Percentiles rank a stretch among this genome's conserved stretches.
These are phyloP conservation scores for Nemania sp. DNA, from an alignment of 2,329 filamentous ascomycete genomes.

Conservation along the genomic window DNA sequence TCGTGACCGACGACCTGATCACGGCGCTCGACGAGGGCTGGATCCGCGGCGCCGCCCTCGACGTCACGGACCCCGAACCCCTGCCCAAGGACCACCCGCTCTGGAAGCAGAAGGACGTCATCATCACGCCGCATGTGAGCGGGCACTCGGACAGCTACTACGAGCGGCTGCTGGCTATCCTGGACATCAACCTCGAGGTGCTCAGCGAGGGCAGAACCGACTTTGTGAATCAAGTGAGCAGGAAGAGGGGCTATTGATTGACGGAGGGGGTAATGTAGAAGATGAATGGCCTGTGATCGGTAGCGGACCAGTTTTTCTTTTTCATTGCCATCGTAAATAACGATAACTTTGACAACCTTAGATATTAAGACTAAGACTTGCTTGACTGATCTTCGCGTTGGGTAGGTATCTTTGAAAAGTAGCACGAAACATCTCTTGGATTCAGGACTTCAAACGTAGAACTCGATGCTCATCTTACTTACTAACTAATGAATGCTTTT, in stretches of 20 bases:
- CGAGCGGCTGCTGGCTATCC: constrained; percentile 34
- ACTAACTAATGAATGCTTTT: too few species aligned
- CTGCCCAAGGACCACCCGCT: constrained; percentile 64
- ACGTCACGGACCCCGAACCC: constrained; percentile 73
- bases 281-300: not conserved
- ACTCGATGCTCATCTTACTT: too few species aligned
- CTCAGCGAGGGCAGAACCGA: constrained; percentile 36
- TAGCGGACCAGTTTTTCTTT: too few species aligned
- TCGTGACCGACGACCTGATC: constrained; percentile 54
- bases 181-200: constrained; percentile 37
- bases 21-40: constrained; percentile 51
- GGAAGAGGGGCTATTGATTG: constrained; percentile 40
- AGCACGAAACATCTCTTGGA: too few species aligned
- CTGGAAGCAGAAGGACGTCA: constrained; percentile 65
- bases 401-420: too few species aligned
- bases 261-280: not conserved
- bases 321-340: too few species aligned
- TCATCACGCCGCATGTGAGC: constrained; percentile 51
- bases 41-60: constrained; percentile 63
- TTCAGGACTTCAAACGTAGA: too few species aligned
- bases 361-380: too few species aligned
- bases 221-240: constrained; percentile 41
- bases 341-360: too few species aligned
- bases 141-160: constrained; percentile 37
- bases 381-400: too few species aligned